Conservation (phyloP, 805 yeast species). For the Candida tallmaniae region DNA sequence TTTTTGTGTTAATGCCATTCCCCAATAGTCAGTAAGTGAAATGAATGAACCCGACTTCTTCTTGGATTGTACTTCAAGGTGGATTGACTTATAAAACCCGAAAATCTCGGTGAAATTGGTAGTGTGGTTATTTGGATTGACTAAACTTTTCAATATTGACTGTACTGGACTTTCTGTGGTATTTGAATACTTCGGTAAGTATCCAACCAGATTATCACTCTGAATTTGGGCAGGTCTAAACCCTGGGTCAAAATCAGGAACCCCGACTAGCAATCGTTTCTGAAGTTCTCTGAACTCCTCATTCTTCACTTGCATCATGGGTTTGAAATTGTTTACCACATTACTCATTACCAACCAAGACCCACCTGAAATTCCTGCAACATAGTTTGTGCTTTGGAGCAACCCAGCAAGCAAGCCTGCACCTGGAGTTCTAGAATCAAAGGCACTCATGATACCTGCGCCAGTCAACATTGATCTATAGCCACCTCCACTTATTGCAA, state of each 20-base stretch:
- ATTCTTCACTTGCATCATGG: constrained; percentile 19
- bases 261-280: constrained; percentile 50
- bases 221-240: constrained; percentile 1
- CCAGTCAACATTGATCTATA: constrained; percentile 57
- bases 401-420: constrained; percentile 2
- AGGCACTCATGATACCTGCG: constrained; percentile 51
- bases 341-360: constrained; percentile 60
- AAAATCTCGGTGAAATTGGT: constrained; percentile 18
- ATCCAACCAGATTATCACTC: background rate
- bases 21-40: constrained; percentile 68
- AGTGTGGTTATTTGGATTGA: background rate
- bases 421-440: constrained; percentile 41
- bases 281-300: constrained; percentile 37
- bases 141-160: background rate
- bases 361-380: constrained; percentile 70
- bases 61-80: constrained; percentile 49
- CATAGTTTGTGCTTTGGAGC: constrained; percentile 36
- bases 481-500: constrained; percentile 50
- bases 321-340: constrained; percentile 26
- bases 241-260: constrained; percentile 47
- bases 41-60: constrained; percentile 49
- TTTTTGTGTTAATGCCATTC: constrained; percentile 50
- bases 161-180: background rate
- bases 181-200: background rate
- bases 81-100: constrained; percentile 49